Evolutionary conservation across 768 basidiomycete genomes (phyloP), one percentile per base, ranked within the genome.

Genomic region (Cyclocybe cylindracea): DNA sequence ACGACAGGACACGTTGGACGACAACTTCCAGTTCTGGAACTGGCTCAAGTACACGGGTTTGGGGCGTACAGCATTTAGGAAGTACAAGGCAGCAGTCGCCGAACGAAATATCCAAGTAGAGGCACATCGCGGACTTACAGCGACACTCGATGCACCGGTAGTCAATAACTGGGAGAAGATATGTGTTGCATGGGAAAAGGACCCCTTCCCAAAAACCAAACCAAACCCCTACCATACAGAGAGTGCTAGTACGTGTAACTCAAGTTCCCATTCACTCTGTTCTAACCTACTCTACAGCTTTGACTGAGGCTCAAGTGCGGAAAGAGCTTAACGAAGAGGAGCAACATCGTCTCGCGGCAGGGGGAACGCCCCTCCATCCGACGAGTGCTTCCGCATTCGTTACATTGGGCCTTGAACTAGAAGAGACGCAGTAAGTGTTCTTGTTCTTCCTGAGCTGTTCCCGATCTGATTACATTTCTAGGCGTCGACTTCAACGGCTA

Each of bases 1-100:
- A 4, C 46, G 50, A 8, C 61, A 61, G 1, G 68, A 72, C 39
- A 61, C 65, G 0, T 37, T 78, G 1, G 69, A 77, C 33, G 70
- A 75, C 9, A 65, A 70, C 34, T 64, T 60, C 41, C 53, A 56
- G 5, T 55, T 53, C 14, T 69, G 66, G 66, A 71, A 71, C 38
- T 71, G 61, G 64, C 38, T 33, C 10, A 70, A 70, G 40, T 49
- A 57, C 5, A 46, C 55, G 1, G 39, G 42, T 0, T 47, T 54
- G 48, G 52, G 55, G 1, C 45, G 9, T 5, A 48, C 55, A 1
- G 29, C 56, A 3, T 41, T 56, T 4, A 34, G 45, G 4, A 33
- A 40, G 14, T 56, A 60, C 43, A 19, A 34, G 34, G 19, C 31
- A 7, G 58, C 58, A 4, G 40, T 60, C 2, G 44, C 51, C 3